A percentile compares a stretch with the other conserved stretches of the same genome.
Conservation (phyloP, 176 grass and related monocot genomes). For the Areca catechu region DNA sequence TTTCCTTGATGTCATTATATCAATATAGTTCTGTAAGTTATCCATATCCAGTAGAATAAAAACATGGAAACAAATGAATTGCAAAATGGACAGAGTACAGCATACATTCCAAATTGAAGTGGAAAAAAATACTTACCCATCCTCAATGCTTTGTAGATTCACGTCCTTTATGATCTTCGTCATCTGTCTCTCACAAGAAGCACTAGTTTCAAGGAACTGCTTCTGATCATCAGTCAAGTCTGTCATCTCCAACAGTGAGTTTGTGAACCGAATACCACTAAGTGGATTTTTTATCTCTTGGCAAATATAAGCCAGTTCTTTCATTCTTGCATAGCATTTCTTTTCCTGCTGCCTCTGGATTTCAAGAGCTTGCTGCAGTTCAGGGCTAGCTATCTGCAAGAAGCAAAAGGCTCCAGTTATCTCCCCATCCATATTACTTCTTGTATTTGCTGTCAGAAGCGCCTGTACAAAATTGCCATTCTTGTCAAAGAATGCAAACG, state of each 20-base stretch:
- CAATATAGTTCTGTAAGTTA: no score
- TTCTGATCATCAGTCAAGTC: constrained; percentile 86
- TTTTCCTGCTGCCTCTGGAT: constrained; percentile 92
- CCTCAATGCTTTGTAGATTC: constrained; percentile 79
- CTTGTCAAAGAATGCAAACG: constrained; percentile 89
- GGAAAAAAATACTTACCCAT: constrained; percentile 46
- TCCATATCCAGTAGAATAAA: no score
- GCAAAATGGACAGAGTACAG: no score
- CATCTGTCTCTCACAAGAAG: constrained; percentile 87
- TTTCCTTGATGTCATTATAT: no score
- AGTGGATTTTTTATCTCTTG: constrained; percentile 99
- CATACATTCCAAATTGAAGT: background rate
- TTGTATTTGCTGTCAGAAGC: constrained; percentile 78
- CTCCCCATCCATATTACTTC: constrained; percentile 67
- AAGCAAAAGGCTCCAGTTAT: constrained; percentile 88
- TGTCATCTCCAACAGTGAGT: constrained; percentile 72
- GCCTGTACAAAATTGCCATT: constrained; percentile 89
- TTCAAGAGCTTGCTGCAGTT: constrained; percentile 87
- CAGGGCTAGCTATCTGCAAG: constrained; percentile 86
- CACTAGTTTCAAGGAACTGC: constrained; percentile 89
- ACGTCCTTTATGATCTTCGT: constrained; percentile 70
- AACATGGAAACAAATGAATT: no score
- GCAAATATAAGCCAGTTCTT: constrained; percentile 87
- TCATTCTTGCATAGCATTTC: constrained; percentile 89
- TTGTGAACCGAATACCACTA: constrained; percentile 82